Evolutionary conservation across 352 stramenopile species (phyloP).

Genomic region (Phytopythium delawarense): DNA sequence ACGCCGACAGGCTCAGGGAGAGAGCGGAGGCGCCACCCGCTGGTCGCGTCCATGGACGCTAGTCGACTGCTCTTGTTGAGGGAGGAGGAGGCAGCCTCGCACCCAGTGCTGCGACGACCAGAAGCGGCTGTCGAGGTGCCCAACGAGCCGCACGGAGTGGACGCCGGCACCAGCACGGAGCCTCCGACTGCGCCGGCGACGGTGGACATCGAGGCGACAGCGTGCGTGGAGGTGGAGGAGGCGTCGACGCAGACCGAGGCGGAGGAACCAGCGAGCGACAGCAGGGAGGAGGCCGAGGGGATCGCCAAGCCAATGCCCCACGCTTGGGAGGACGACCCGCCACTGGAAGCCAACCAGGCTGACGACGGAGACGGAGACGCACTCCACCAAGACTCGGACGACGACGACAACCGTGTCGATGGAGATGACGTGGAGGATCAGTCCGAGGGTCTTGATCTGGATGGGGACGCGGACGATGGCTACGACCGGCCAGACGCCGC

Average conservation of each 20-base stretch:
- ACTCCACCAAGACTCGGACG: not conserved
- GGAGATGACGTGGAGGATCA: not conserved
- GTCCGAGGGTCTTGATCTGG: not conserved
- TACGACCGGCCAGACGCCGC: not conserved
- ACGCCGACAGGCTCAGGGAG: not conserved
- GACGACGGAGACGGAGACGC: not conserved
- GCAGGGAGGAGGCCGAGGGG: not conserved
- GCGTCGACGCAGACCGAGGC: slow-evolving; percentile 2
- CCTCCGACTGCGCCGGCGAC: not conserved
- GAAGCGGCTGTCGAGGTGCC: not conserved
- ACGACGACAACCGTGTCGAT: not conserved
- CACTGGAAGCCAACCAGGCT: slow-evolving; percentile 1
- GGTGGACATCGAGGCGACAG: not conserved
- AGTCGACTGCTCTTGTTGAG: not conserved
- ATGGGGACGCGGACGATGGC: not conserved
- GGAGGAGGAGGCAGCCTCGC: not conserved
- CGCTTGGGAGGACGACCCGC: not conserved
- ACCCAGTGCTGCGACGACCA: not conserved
- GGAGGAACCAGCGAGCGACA: slow-evolving; percentile 1
- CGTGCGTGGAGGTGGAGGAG: not conserved
- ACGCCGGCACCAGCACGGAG: not conserved
- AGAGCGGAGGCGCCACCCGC: slow-evolving; percentile 11
- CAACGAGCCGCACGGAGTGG: not conserved
- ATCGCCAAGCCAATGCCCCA: not conserved
- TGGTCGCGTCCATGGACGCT: slow-evolving; percentile 30